A percentile compares a stretch with the other conserved stretches of the same genome.
Evolutionary conservation across 208 protist species (phyloP).

Genomic region (Trypanosoma rangeli): DNA sequence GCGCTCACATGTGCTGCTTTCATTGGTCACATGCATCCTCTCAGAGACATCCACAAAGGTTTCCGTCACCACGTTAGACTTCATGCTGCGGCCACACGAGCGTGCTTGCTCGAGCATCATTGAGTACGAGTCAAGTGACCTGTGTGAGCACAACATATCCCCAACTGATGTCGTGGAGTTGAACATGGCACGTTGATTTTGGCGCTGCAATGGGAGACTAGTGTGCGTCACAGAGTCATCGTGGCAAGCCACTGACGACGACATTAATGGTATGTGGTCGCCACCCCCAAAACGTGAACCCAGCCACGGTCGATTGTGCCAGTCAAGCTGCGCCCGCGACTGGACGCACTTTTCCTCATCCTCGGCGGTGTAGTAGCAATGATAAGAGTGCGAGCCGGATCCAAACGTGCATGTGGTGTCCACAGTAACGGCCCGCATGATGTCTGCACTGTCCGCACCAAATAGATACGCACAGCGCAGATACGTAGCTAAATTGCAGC

Average conservation of each 20-base stretch:
- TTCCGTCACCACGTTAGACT: conserved; percentile 7
- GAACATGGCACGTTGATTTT: neutral
- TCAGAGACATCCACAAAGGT: conserved; percentile 5
- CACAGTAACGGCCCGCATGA: conserved; percentile 53
- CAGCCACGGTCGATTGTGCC: conserved; percentile 27
- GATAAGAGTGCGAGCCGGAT: conserved; percentile 31
- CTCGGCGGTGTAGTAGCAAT: conserved; percentile 52
- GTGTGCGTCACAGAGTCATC: neutral
- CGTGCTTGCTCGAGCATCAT: neutral
- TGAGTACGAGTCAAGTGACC: conserved; percentile 11
- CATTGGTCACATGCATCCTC: neutral
- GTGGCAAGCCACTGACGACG: neutral
- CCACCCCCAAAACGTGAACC: neutral
- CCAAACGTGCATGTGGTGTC: conserved; percentile 52
- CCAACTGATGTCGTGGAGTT: neutral
- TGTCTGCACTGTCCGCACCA: conserved; percentile 47
- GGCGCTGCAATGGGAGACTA: neutral
- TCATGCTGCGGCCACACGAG: neutral
- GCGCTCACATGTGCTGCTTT: neutral
- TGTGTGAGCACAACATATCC: neutral
- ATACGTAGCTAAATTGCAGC: neutral
- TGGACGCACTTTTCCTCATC: conserved; percentile 39
- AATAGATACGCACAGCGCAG: conserved; percentile 53
- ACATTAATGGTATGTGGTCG: neutral
- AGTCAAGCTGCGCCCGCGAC: conserved; percentile 32